These are phyloP conservation scores for Camellia oleifera DNA, from an alignment of 179 eudicot species.

Conservation along the genomic window DNA sequence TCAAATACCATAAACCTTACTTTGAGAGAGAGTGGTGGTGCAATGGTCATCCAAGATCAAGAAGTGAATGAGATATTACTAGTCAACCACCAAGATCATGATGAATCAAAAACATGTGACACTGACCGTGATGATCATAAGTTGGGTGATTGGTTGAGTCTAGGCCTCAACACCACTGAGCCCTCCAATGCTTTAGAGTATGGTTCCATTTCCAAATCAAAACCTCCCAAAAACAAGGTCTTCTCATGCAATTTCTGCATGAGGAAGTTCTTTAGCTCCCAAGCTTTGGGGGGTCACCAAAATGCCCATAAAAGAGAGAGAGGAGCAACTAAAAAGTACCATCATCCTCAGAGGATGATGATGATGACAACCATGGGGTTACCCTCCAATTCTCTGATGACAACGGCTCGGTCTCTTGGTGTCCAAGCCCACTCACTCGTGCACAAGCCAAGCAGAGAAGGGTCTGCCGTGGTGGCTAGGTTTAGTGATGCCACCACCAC, in stretches of 20 bases:
- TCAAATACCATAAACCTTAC: not conserved
- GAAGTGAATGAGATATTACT: not conserved
- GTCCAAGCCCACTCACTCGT: constrained; percentile 43
- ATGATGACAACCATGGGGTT: not conserved
- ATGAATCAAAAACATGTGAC: not conserved
- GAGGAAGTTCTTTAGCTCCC: constrained; percentile 41
- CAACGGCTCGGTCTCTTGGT: constrained; percentile 27
- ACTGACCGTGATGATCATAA: not conserved
- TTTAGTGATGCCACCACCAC: constrained; percentile 11
- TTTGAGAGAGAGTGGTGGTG: not conserved
- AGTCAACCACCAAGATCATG: not conserved
- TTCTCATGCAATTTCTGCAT: constrained; percentile 38
- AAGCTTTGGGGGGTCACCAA: constrained; percentile 52
- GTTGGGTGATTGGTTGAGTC: constrained; percentile 6
- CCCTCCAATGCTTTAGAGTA: not conserved
- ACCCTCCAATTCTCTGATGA: not conserved
- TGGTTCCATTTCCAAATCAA: not conserved
- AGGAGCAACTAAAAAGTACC: constrained; percentile 35
- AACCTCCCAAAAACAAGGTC: constrained; percentile 12
- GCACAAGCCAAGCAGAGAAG: constrained; percentile 25
- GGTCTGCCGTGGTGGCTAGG: constrained; percentile 18
- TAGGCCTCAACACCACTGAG: not conserved
- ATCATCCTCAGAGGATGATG: constrained; percentile 4
- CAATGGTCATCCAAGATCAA: constrained; percentile 7
- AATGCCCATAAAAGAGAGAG: constrained; percentile 53